Evolutionary conservation across 495 filamentous ascomycete genomes (phyloP).

Genomic region (Lasiosphaeria hispida): DNA sequence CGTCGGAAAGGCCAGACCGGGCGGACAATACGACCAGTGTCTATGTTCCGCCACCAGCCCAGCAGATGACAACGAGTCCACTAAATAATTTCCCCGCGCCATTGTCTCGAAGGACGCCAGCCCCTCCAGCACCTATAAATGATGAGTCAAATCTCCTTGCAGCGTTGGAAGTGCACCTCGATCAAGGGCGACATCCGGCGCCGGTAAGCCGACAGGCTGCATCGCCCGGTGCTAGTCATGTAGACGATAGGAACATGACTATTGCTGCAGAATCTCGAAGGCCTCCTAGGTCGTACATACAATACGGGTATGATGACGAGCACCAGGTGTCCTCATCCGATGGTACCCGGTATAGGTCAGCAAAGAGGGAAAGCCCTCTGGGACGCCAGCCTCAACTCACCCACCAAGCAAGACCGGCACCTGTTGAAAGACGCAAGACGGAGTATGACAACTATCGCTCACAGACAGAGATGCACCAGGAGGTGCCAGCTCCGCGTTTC

Average conservation of each 20-base stretch:
- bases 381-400: too few relatives aligned
- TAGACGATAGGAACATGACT: not conserved
- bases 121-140: not conserved
- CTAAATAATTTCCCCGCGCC: not conserved
- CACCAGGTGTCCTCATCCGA: not conserved
- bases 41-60: not conserved
- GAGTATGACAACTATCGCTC: not conserved
- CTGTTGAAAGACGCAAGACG: not conserved
- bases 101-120: not conserved
- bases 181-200: not conserved
- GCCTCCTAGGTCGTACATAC: not conserved
- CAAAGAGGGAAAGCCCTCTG: too few relatives aligned
- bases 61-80: not conserved
- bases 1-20: constrained; percentile 4
- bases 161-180: constrained; percentile 26
- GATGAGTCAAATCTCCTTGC: constrained; percentile 17
- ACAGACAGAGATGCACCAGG: not conserved
- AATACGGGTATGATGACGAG: not conserved
- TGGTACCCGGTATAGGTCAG: not conserved
- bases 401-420: not conserved
- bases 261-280: not conserved
- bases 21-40: not conserved
- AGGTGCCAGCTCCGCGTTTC: not conserved
- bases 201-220: not conserved
- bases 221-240: constrained; percentile 4